Base-by-base conservation (phyloP, 1,139 yeast species). In the Protomyces pachydermus region DNA sequence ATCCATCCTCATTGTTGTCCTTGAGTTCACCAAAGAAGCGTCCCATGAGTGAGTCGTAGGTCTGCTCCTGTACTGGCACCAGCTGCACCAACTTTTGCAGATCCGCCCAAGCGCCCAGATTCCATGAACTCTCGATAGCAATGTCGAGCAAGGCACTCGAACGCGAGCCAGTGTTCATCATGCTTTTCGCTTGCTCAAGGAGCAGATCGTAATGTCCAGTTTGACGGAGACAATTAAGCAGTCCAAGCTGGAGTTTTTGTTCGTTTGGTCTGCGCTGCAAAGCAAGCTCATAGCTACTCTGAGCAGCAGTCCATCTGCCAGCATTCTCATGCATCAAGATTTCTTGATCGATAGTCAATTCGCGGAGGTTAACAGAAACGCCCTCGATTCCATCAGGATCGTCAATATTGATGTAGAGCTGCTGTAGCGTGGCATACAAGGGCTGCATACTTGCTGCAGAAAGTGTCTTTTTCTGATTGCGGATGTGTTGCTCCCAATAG, bases 381-480 rank as follows among this genome's bases (percentile, higher is more conserved):
- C 98, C 99, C 73, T 89, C 93, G 54, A 95, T 79, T 0, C 97
- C 86, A 76, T 95, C 99, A 54, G 87, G 82, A 73, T 95, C 98
- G 71, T 91, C 91, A 65, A 93, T 84, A 66, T 83, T 87, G 3
- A 96, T 87, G 73, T 93, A 95, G 79, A 91, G 88, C 35, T 82
- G 82, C 71, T 90, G 91, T 38, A 95, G 69, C 25, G 71, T 71
- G 9, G 72, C 69, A 56, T 72, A 72, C 23, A 74, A 70, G 1
- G 67, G 66, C 20, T 65, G 66, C 28, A 79, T 77, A n/a, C 78
- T 72, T 3, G 76, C 76, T 18, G 48, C 16, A 18, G 48, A 42
- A 28, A 46, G 37, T 9, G 60, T 75, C 77, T 54, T 32, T 9
- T 42, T 58, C 34, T 52, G 78, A 77, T 3, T 71, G 73, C 18